Evolutionary conservation across 331 rosid genomes (phyloP).

Genomic region (Pyracantha coccinea): DNA sequence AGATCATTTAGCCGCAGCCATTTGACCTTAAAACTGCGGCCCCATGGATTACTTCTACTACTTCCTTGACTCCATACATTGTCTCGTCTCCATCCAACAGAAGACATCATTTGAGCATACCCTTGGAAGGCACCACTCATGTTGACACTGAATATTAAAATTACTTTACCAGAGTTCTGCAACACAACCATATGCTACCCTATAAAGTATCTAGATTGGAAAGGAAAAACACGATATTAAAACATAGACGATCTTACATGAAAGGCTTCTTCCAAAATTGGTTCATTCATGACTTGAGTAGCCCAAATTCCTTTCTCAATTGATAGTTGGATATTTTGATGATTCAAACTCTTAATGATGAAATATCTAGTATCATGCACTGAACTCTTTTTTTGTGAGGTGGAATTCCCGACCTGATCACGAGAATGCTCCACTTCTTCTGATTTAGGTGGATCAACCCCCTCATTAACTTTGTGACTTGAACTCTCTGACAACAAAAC

Average conservation of each 20-base stretch:
- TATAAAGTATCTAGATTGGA: conserved; percentile 14
- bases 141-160: conserved; percentile 68
- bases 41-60: conserved; percentile 63
- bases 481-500: conserved; percentile 48
- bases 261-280: conserved; percentile 56
- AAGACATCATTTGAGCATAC: conserved; percentile 63
- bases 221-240: conserved; percentile 7
- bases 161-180: conserved; percentile 59
- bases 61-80: conserved; percentile 55
- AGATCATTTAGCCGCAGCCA: conserved; percentile 55
- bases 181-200: conserved; percentile 33
- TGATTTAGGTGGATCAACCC: conserved; percentile 24
- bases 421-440: conserved; percentile 30
- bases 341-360: conserved; percentile 62
- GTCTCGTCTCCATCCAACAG: conserved; percentile 65
- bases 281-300: conserved; percentile 73
- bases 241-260: conserved; percentile 41
- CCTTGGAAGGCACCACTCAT: conserved; percentile 85
- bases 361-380: conserved; percentile 38
- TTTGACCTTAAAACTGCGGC: conserved; percentile 60
- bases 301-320: conserved; percentile 78
- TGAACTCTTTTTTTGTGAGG: conserved; percentile 32
- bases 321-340: conserved; percentile 45
- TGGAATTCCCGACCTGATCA: conserved; percentile 24
- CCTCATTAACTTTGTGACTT: conserved; percentile 39